Base-by-base conservation (phyloP, 2,329 filamentous ascomycete species). In the Alternaria panax region DNA sequence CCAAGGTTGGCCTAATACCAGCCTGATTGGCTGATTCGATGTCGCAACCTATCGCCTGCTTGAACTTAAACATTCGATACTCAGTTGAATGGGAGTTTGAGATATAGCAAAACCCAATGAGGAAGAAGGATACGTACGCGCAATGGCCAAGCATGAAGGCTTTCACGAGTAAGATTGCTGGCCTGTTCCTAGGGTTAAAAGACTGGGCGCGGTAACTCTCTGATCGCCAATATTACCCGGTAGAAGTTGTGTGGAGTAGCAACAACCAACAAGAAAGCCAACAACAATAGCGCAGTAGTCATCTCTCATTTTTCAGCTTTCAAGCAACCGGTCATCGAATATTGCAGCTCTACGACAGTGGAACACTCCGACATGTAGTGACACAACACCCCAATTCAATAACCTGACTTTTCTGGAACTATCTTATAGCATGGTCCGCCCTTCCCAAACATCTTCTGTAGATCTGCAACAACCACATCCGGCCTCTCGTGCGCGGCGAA, bases 401-500 rank as follows among this genome's bases (percentile, higher is more conserved):
- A 72, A 27, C 73, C 74, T 54, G 63, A 67, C 54, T 63, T 76
- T 5, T 69, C 75, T 27, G 74, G 69, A 34, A 79, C 69, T 36
- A 79, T 69, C 4, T 66, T 65, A 60, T 68, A 78, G 40, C 74
- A 75, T 4, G 69, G 66, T 1, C 76, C 78, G 2, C 76, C 77
- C 59, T 81, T 81, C 0, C 83, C 83, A 77, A 88, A 88, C 86
- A 89, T 88, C 7, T 78, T 78, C 62, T 79, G 79, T 54, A 90
- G 60, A 69, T 90, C 87, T 2, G 73, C 75, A 0, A 79, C 83
- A 24, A 90, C 75, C 5, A 80, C 75, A 22, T 85, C 79, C 0
- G 87, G 87, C 22, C 78, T 77, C 73, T 90, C 87, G 66, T 82
- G 84, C 0, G 87, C 84, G 2, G 86, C 86, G 68, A 90, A 90